Evolutionary conservation across 2,329 filamentous ascomycete species (phyloP).

Genomic region (Colletotrichum camelliae): DNA sequence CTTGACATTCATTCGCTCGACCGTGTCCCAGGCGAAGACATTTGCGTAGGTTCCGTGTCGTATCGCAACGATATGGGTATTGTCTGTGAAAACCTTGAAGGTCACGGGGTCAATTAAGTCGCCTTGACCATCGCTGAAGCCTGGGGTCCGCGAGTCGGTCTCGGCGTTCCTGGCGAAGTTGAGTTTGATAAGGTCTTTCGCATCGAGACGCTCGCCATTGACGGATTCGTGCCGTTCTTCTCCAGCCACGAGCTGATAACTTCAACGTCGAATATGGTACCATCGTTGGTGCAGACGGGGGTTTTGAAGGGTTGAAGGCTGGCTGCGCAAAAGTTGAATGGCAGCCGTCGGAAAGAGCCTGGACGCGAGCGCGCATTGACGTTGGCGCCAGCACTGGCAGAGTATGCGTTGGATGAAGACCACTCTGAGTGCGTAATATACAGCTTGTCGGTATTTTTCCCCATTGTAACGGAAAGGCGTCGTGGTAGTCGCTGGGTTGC

Average conservation of each 20-base stretch:
- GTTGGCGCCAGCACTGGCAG: conserved; percentile 76
- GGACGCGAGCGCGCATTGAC: conserved; percentile 59
- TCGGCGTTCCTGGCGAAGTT: conserved; percentile 92
- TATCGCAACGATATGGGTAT: conserved; percentile 94
- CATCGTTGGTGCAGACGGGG: conserved; percentile 86
- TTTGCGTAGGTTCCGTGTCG: conserved; percentile 84
- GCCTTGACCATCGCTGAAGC: conserved; percentile 60
- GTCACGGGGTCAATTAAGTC: conserved; percentile 97
- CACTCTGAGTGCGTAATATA: conserved; percentile 97
- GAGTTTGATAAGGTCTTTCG: conserved; percentile 85
- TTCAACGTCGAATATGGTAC: conserved; percentile 93
- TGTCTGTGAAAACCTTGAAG: conserved; percentile 97
- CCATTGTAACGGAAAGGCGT: conserved; percentile 36
- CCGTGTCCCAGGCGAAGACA: conserved; percentile 95
- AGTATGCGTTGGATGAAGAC: conserved; percentile 89
- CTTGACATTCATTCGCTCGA: conserved; percentile 95
- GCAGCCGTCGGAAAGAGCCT: conserved; percentile 82
- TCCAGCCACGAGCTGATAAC: conserved; percentile 94
- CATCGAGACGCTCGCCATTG: conserved; percentile 78
- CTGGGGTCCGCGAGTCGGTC: conserved; percentile 51
- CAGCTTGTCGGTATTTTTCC: conserved; percentile 54
- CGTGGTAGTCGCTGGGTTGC: neutral
- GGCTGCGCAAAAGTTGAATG: conserved; percentile 97
- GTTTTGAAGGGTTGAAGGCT: conserved; percentile 95
- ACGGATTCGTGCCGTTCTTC: conserved; percentile 91